These are phyloP conservation scores for Ogataea degrootiae DNA, from an alignment of 805 yeast genomes.

Conservation along the genomic window DNA sequence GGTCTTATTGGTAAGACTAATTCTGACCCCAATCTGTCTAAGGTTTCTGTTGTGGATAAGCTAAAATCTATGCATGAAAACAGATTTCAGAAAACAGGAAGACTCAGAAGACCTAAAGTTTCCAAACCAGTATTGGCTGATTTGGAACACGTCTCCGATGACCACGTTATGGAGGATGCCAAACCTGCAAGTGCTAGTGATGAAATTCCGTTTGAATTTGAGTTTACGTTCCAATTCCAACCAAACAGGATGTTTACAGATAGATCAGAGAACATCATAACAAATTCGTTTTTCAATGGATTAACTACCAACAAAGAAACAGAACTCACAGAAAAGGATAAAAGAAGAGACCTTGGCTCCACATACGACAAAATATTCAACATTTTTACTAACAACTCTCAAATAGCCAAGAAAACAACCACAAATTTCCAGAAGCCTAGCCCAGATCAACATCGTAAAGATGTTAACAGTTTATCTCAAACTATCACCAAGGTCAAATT, in stretches of 20 bases:
- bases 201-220: constrained; percentile 7
- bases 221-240: constrained; percentile 1
- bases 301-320: background rate
- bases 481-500: constrained; percentile 21
- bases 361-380: constrained; percentile 8
- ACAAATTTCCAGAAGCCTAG: constrained; percentile 63
- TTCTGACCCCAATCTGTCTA: background rate
- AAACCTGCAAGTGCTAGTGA: background rate
- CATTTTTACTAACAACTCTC: constrained; percentile 35
- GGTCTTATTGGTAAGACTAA: background rate
- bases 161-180: background rate
- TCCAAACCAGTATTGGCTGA: background rate
- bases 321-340: constrained; percentile 3
- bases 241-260: constrained; percentile 3
- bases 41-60: background rate
- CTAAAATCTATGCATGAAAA: background rate
- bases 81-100: background rate
- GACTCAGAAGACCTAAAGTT: background rate
- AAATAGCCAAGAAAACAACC: constrained; percentile 39
- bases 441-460: constrained; percentile 61
- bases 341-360: constrained; percentile 1
- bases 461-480: constrained; percentile 22
- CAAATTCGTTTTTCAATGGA: constrained; percentile 3
- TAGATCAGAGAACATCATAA: constrained; percentile 8
- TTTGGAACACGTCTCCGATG: background rate